phyloP scores from a whole-genome alignment of 768 basidiomycete species.

The Russula olivacea region DNA sequence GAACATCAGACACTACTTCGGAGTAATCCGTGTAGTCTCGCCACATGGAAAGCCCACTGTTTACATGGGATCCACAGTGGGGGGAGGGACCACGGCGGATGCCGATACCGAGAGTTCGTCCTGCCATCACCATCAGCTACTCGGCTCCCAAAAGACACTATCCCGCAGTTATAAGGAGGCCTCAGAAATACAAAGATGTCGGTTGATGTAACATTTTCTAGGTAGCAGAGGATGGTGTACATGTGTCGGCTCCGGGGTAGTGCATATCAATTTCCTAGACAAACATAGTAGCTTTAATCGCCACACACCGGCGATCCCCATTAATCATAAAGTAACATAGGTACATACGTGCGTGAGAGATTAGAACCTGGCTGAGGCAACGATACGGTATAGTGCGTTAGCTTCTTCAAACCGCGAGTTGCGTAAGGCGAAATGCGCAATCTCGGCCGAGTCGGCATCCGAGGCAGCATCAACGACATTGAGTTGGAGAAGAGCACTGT shows the following conservation, averaged over 20 bases:
- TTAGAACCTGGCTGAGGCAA: conserved; percentile 43
- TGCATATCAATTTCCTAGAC: conserved; percentile 7
- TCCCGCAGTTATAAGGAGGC: not conserved
- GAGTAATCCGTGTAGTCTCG: too few species aligned
- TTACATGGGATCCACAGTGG: too few species aligned
- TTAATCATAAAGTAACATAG: conserved; percentile 8
- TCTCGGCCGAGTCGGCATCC: conserved; percentile 71
- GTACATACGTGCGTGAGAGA: conserved; percentile 4
- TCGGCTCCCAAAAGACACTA: not conserved
- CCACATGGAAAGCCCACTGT: too few species aligned
- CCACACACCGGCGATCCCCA: not conserved
- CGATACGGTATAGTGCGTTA: conserved; percentile 59
- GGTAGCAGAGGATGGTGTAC: conserved; percentile 1
- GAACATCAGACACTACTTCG: too few species aligned
- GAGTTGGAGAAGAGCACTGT: conserved; percentile 60
- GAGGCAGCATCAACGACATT: conserved; percentile 53
- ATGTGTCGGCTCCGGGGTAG: not conserved
- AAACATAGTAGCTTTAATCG: not conserved
- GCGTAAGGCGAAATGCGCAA: conserved; percentile 68
- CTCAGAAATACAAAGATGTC: not conserved
- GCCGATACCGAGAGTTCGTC: not conserved
- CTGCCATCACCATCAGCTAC: not conserved
- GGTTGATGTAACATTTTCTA: not conserved
- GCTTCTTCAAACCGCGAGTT: conserved; percentile 74
- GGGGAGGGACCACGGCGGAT: too few species aligned